Base-by-base conservation (phyloP, 2,329 filamentous ascomycete species). In the Aspergillus phoenicis region DNA sequence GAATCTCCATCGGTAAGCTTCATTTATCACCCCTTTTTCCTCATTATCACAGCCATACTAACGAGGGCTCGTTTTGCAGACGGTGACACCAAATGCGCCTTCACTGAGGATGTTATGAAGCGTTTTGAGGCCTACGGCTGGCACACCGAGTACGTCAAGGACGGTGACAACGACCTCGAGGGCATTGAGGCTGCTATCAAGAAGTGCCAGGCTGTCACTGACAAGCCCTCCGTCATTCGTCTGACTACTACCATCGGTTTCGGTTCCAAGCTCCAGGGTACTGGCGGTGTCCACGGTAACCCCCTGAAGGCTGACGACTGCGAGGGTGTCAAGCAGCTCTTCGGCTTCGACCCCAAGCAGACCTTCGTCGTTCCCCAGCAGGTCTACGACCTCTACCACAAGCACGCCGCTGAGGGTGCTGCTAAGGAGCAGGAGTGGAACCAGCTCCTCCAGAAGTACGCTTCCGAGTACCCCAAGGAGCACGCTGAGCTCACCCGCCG, bases 161-260 rank as follows among this genome's bases (percentile, higher is more conserved):
- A 98, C 73, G 95, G 95, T 80, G 91, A 99, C 84, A 80, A 87
- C 78, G 92, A 98, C 81, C 88, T 97, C 60, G 89, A 88, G 68
- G 88, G 80, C 75, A 98, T 99, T 64, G 93, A 96, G 83, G 87
- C 85, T 65, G 95, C 95, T 71, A 91, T 99, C 79, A 86, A 88
- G 80, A 87, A 91, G 83, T 90, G 88, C 78, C 88, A 94, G 84
- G 83, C 88, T 68, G 90, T 96, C 81, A 98, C 88, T 80, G 87
- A 98, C 86, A 99, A 98, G 90, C 95, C 95, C 66, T 90, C 93
- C 64, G 83, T 99, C 74, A 97, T 99, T 85, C 93, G 96, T 85
- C 88, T 99, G 72, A 93, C 89, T 78, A 99, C 95, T 77, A 98
- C 91, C 79, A 99, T 99, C 77, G 95, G 95, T 74, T 99, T 89